Base-by-base conservation (phyloP, 169 alveolate species). In the Plasmodium falciparum region DNA sequence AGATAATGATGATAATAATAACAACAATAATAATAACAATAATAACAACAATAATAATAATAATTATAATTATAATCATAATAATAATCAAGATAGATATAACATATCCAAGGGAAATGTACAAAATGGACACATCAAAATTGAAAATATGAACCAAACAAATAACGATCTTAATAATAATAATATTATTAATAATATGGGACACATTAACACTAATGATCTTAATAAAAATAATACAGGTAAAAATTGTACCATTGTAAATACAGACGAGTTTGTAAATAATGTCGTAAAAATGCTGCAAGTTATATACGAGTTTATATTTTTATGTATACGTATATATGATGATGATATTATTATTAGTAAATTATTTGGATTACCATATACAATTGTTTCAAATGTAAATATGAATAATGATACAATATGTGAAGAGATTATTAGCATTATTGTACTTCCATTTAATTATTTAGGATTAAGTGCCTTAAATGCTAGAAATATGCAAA, bases 291-390 rank as follows among this genome's bases (percentile, higher is more conserved):
- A 80, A 49, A 80, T 80, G 83, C 49, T 80, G 6, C 90, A 80
- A 69, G 90, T 80, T 56, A 29, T 80, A 0, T 80, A 80, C 33
- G 90, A 80, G 49, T 80, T 80, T 47, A 80, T 80, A 33, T 80
- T 80, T 29, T 49, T 80, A 22, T 80, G 90, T 50, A 80, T 80
- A 67, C 83, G 83, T 11, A 52, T 80, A 13, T 80, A 80, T 61
- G 89, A 76, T 45, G 73, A 22, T 9, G 73, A 22, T n/a, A 56
- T 49, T 39, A 80, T 66, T 1, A 56, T 80, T 3, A 80, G 73
- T 54, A 70, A 49, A 66, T 29, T 80, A 43, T 80, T 80, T 39
- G 71, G 9, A 0, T 73, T 80, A 5, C 85, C 90, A 67, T 80
- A 80, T 62, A 80, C 72, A 8, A 67, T 80, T 17, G 90, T 59